Evolutionary conservation across 257 asterid species (phyloP).

Genomic region (Lavandula angustifolia): DNA sequence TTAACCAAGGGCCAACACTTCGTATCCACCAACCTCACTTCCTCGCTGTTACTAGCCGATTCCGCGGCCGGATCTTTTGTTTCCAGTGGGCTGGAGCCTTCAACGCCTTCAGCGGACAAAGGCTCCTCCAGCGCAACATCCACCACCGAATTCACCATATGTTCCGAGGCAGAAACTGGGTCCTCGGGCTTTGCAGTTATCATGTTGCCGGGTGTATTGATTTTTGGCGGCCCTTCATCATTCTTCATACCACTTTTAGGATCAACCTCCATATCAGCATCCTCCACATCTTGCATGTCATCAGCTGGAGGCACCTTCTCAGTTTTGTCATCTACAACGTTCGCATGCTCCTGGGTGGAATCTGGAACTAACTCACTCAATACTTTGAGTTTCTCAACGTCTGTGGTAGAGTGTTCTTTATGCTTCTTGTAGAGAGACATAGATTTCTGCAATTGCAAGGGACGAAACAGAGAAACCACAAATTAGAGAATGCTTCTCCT

Average conservation of each 20-base stretch:
- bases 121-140: conserved; percentile 31
- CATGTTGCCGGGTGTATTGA: conserved; percentile 36
- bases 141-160: conserved; percentile 23
- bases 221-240: conserved; percentile 32
- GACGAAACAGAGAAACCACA: conserved; percentile 24
- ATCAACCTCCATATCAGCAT: conserved; percentile 31
- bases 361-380: conserved; percentile 24
- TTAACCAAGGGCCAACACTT: conserved; percentile 49
- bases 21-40: conserved; percentile 45
- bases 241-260: conserved; percentile 33
- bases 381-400: conserved; percentile 35
- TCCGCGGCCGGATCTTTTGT: conserved; percentile 32
- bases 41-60: conserved; percentile 36
- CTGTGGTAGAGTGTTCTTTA: conserved; percentile 40
- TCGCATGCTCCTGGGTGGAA: conserved; percentile 36
- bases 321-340: conserved; percentile 26
- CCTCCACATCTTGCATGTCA: conserved; percentile 33
- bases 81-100: conserved; percentile 35
- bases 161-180: conserved; percentile 26
- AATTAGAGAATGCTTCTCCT: not conserved
- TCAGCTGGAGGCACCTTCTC: conserved; percentile 41
- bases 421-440: conserved; percentile 68
- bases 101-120: conserved; percentile 36
- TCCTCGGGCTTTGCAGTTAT: conserved; percentile 36
- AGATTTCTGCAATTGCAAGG: conserved; percentile 65